Base-by-base conservation (phyloP, 148 eudicot genomes). In the Tetragonia tetragonoides region DNA sequence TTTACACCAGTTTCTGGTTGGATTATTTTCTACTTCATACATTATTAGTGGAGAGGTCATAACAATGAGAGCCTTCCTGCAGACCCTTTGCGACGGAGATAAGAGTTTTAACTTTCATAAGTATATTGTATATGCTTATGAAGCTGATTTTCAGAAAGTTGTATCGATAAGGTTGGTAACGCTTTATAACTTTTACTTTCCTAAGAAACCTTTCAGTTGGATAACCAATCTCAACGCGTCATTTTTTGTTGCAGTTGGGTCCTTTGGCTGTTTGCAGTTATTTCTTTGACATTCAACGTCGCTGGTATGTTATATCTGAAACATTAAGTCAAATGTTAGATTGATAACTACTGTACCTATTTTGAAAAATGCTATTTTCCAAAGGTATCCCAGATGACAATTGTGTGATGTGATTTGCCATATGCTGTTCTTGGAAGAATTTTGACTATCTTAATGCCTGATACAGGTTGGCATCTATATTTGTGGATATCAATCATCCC, bases 111-210 rank as follows among this genome's bases (percentile, higher is more conserved):
- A 82, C 46, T 82, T 82, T 56, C 78, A 78, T 40, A 78, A 64
- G 23, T 82, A 82, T 59, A 68, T 82, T 53, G 75, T 74, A 20
- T 74, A 78, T 69, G 81, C 78, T 23, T 82, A 74, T 62, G 84
- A 82, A 78, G 71, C 75, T 21, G 81, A 82, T 74, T 82, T 82
- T 23, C n/a, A 61, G 59, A n/a, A 69, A 49, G 79, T 82, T 21
- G 84, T 82, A 9, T 67, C 78, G 1, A 82, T 78, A 68, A 69
- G 75, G 84, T 78, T 49, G 10, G 66, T 39, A 38, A 15, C 0
- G 7, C 1, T 28, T 28, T 28, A 28, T 28, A 28, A 28, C 0
- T 28, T 28, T 28, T 28, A 28, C 7, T 2, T 16, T 49, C 39
- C 38, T 46, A 20, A 47, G 1, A 20, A 47, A 1, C 23, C 11